phyloP scores from a whole-genome alignment of 2,329 filamentous ascomycete species.

The Colletotrichum sp. region DNA sequence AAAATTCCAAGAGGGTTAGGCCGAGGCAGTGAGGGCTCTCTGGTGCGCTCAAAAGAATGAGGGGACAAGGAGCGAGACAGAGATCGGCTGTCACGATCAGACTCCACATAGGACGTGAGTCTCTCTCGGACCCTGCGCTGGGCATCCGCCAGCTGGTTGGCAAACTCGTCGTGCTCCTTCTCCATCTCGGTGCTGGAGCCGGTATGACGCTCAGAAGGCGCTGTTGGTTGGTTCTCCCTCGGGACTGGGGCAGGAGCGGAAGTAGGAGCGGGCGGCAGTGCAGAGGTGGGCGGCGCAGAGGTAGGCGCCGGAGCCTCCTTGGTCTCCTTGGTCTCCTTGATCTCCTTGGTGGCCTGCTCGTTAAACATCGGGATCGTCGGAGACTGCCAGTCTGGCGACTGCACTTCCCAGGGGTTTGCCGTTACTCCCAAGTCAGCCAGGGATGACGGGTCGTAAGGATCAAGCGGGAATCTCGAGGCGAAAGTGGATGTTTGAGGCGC shows the following conservation, averaged over 20 bases:
- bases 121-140: conserved; percentile 72
- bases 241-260: neutral
- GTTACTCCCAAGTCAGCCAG: conserved; percentile 36
- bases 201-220: neutral
- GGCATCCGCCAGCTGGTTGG: conserved; percentile 73
- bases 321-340: neutral
- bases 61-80: conserved; percentile 52
- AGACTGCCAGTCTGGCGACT: conserved; percentile 24
- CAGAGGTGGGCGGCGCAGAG: neutral
- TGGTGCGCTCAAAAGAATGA: conserved; percentile 36
- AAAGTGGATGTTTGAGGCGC: conserved; percentile 42
- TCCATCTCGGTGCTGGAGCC: conserved; percentile 38
- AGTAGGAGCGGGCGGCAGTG: neutral
- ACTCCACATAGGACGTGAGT: conserved; percentile 71
- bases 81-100: conserved; percentile 50
- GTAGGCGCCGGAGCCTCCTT: neutral
- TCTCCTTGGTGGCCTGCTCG: neutral
- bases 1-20: conserved; percentile 68
- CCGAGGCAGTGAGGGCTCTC: conserved; percentile 38
- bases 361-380: conserved; percentile 16
- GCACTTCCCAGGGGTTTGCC: conserved; percentile 50
- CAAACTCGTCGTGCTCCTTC: conserved; percentile 72
- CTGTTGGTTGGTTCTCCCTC: neutral
- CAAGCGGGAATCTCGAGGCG: conserved; percentile 41
- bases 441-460: conserved; percentile 31